phyloP scores from a whole-genome alignment of 2,329 filamentous ascomycete species.

The Lachnellula hyalina region DNA sequence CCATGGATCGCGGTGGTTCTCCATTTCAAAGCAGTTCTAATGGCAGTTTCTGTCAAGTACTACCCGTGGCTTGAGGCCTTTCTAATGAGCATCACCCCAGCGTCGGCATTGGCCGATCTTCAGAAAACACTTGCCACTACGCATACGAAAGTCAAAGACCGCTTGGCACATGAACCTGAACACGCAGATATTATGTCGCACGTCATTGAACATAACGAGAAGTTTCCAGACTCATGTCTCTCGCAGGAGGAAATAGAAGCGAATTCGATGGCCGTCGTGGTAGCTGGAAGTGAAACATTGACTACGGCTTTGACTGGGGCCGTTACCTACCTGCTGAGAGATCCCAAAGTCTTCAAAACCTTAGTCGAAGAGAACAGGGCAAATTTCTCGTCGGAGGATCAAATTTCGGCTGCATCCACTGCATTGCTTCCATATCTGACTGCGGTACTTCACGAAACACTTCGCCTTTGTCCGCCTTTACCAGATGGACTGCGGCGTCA shows the following conservation, averaged over 20 bases:
- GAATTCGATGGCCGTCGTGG: constrained; percentile 20
- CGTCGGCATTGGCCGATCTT: not conserved
- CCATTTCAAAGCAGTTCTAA: not conserved
- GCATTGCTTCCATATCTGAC: not conserved
- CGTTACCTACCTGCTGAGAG: constrained; percentile 22
- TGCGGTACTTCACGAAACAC: not conserved
- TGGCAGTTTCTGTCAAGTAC: no score
- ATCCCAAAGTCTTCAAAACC: constrained; percentile 18
- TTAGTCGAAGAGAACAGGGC: constrained; percentile 38
- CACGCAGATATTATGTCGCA: not conserved
- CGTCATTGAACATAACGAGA: no score
- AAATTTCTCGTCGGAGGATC: constrained; percentile 30
- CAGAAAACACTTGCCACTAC: no score
- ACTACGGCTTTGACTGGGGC: constrained; percentile 34
- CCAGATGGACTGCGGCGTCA: not conserved
- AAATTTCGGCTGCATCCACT: constrained; percentile 9
- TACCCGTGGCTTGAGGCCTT: not conserved
- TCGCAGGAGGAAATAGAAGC: not conserved
- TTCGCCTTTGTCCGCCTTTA: not conserved
- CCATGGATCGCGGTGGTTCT: constrained; percentile 9
- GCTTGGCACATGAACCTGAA: not conserved
- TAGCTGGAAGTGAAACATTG: constrained; percentile 36
- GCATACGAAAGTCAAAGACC: not conserved
- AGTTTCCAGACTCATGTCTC: not conserved
- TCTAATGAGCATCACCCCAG: not conserved